A percentile compares a stretch with the other conserved stretches of the same genome.
phyloP scores from a whole-genome alignment of 2,329 filamentous ascomycete genomes.

The Aspergillus felis region DNA sequence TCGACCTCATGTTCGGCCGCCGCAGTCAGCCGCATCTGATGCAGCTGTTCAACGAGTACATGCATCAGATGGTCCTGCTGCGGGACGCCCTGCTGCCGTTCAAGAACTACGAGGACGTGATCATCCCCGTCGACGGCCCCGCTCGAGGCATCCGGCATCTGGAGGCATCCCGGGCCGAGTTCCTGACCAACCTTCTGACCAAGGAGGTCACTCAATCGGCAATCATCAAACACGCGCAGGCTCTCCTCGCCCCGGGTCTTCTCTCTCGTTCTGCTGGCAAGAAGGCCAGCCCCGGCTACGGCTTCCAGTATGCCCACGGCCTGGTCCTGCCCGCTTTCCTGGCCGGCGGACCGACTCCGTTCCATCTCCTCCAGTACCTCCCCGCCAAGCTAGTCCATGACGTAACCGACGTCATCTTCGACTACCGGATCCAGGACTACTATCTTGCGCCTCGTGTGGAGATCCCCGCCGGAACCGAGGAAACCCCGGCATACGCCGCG shows the following conservation, averaged over 20 bases:
- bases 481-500: background rate
- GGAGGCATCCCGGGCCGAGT: slow-evolving; percentile 8
- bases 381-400: slow-evolving; percentile 11
- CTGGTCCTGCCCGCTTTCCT: slow-evolving; percentile 19
- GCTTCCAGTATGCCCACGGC: slow-evolving; percentile 21
- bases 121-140: slow-evolving; percentile 12
- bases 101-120: slow-evolving; percentile 17
- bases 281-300: slow-evolving; percentile 11
- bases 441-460: slow-evolving; percentile 15
- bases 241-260: slow-evolving; percentile 10
- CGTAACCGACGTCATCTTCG: slow-evolving; percentile 11
- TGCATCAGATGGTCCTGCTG: slow-evolving; percentile 22
- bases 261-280: background rate
- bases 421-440: slow-evolving; percentile 18
- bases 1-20: slow-evolving; percentile 17
- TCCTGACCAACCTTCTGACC: slow-evolving; percentile 12
- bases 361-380: slow-evolving; percentile 20
- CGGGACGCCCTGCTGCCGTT: slow-evolving; percentile 19
- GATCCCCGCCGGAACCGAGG: slow-evolving; percentile 9
- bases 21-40: slow-evolving; percentile 18
- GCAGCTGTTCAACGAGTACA: slow-evolving; percentile 22
- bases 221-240: slow-evolving; percentile 8
- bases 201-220: slow-evolving; percentile 12
- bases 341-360: slow-evolving; percentile 6
- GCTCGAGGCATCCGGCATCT: slow-evolving; percentile 14